Percentiles rank a stretch among this genome's conserved stretches.
These are phyloP conservation scores for Leishmania major DNA, from an alignment of 208 protist genomes.

Conservation along the genomic window DNA sequence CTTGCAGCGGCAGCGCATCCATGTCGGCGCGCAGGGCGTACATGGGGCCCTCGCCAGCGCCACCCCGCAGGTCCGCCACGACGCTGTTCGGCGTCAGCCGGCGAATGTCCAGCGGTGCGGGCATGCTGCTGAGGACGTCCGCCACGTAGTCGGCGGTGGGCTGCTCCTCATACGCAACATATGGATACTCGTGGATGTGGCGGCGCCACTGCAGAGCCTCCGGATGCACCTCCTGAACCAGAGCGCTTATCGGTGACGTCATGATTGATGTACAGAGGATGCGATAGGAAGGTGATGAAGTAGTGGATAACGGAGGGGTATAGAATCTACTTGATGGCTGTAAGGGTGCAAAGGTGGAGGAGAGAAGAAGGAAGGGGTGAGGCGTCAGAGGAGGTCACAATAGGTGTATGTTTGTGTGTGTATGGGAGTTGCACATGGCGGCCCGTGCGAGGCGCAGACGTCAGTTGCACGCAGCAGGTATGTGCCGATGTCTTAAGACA, in stretches of 20 bases:
- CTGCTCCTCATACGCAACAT: conserved; percentile 64
- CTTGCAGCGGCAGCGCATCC: conserved; percentile 73
- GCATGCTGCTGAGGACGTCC: conserved; percentile 49
- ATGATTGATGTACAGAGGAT: conserved; percentile 9
- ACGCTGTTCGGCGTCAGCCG: conserved; percentile 62
- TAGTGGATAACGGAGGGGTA: neutral
- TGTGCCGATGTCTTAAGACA: neutral
- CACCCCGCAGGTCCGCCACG: conserved; percentile 65
- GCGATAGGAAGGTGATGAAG: neutral
- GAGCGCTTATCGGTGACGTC: conserved; percentile 23
- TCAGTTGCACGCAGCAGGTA: neutral
- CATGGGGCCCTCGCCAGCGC: conserved; percentile 49
- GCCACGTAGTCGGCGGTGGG: conserved; percentile 79
- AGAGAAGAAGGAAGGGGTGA: neutral
- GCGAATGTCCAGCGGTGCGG: conserved; percentile 43
- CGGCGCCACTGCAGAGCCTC: conserved; percentile 77
- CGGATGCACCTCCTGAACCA: conserved; percentile 32
- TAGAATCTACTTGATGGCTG: neutral
- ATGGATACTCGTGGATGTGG: conserved; percentile 72
- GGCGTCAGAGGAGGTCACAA: neutral
- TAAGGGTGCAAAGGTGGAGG: neutral
- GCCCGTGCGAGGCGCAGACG: neutral
- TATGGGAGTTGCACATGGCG: neutral
- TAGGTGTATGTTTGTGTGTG: neutral
- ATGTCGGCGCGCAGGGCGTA: conserved; percentile 75